Percentiles rank a stretch among this genome's conserved stretches.
These are phyloP conservation scores for Globisporangium okanoganense DNA, from an alignment of 352 stramenopile genomes.

Conservation along the genomic window DNA sequence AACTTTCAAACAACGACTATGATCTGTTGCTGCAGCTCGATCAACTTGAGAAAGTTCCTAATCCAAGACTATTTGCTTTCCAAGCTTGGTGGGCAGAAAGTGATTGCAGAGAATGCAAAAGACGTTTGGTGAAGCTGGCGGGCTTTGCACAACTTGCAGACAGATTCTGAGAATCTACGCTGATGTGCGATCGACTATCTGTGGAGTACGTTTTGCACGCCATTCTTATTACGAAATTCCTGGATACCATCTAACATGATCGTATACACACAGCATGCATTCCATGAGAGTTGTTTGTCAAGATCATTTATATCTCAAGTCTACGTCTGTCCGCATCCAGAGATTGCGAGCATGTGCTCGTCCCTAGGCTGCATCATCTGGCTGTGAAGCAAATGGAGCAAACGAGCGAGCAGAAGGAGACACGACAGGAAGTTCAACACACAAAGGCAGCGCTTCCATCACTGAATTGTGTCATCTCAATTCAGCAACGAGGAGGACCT, in stretches of 20 bases:
- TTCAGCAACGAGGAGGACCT: conserved; percentile 15
- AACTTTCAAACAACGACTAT: conserved; percentile 85
- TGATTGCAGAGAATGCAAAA: conserved; percentile 46
- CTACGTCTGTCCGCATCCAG: conserved; percentile 49
- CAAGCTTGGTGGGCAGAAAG: conserved; percentile 37
- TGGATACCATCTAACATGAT: background rate
- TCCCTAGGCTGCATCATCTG: conserved; percentile 54
- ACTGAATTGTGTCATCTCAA: conserved; percentile 11
- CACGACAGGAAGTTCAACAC: background rate
- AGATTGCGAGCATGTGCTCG: conserved; percentile 45
- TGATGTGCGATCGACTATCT: conserved; percentile 43
- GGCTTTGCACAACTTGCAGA: conserved; percentile 44
- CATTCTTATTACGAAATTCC: background rate
- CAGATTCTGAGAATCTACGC: conserved; percentile 63
- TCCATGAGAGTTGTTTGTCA: conserved; percentile 74
- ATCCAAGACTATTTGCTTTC: conserved; percentile 73
- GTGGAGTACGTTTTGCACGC: conserved; percentile 33
- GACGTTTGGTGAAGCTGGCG: conserved; percentile 34
- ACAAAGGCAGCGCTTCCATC: background rate
- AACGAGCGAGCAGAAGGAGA: background rate
- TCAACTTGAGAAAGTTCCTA: conserved; percentile 39
- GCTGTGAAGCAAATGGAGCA: conserved; percentile 16
- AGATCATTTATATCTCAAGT: conserved; percentile 62
- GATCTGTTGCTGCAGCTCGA: conserved; percentile 74
- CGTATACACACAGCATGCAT: conserved; percentile 43